phyloP scores from a whole-genome alignment of 1,139 yeast species.

The Hyphopichia fennica region DNA sequence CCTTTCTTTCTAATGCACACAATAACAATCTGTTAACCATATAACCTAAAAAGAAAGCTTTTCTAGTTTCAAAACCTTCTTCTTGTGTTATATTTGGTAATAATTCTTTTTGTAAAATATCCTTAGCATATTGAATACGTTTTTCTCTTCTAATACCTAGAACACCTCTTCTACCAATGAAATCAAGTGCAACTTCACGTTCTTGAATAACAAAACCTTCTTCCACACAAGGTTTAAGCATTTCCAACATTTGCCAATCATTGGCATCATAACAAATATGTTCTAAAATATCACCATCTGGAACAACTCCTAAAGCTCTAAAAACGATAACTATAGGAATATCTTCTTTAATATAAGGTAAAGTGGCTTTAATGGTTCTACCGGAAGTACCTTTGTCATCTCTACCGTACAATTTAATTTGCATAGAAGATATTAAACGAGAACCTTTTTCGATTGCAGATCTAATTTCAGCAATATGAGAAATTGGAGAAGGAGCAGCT shows the following conservation, averaged over 20 bases:
- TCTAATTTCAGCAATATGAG: conserved; percentile 95
- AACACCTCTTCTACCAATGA: conserved; percentile 96
- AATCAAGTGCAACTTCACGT: conserved; percentile 96
- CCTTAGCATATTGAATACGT: conserved; percentile 97
- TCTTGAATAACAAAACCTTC: conserved; percentile 98
- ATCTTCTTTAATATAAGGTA: conserved; percentile 95
- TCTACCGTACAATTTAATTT: conserved; percentile 86
- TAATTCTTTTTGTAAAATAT: conserved; percentile 91
- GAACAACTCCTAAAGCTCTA: conserved; percentile 97
- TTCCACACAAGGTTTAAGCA: conserved; percentile 98
- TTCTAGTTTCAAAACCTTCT: conserved; percentile 95
- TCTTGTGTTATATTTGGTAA: conserved; percentile 96
- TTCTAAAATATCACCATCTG: conserved; percentile 97
- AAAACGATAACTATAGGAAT: conserved; percentile 95
- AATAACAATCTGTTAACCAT: conserved; percentile 93
- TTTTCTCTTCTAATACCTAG: conserved; percentile 95
- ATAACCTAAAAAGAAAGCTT: conserved; percentile 95
- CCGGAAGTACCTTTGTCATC: conserved; percentile 72
- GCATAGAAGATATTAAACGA: conserved; percentile 89
- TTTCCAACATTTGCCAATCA: conserved; percentile 99
- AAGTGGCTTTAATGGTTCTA: conserved; percentile 88
- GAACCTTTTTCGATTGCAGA: conserved; percentile 97
- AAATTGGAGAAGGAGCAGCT: conserved; percentile 95
- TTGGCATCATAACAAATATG: conserved; percentile 97
- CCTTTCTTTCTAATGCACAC: conserved; percentile 96